Evolutionary conservation across 2,329 filamentous ascomycete species (phyloP), one percentile per base, ranked within the genome.

Genomic region (Phyllosticta citrichinensis): DNA sequence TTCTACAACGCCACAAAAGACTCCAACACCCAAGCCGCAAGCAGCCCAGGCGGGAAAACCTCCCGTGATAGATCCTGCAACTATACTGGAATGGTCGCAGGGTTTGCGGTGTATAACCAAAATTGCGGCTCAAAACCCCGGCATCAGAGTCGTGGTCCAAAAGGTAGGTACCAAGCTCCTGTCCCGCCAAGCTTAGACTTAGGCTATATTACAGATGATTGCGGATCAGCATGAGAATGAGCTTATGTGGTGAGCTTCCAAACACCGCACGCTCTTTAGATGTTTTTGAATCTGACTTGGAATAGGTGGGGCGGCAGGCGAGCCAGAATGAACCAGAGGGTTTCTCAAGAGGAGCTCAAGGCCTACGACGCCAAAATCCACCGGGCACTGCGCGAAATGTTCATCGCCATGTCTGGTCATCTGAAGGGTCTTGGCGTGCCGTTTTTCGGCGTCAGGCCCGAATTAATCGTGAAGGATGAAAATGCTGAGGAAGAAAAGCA

Each of bases 361-460:
- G 75, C 75, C 20, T 87, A 84, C 67, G 84, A 87, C 64, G 71
- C 73, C 58, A 88, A 88, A 67, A 82, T 88, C 17, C 82, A 87
- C 65, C 78, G 75, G 60, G 84, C 84, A 2, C 80, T 81, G 57
- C 72, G 73, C 51, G 75, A 81, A 11, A 87, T 88, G 85, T 77
- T 81, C 0, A 75, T 77, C n/a, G 79, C 80, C 14, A 82, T 87
- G 71, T 77, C 75, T 6, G 70, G 72, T 1, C 82, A 83, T 64
- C 70, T 88, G 55, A 81, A 81, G 61, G 74, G 71, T 8, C 69
- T 87, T 33, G 83, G 81, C 9, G 79, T 87, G 40, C 84, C 84
- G 0, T 86, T 87, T 68, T 87, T 85, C 66, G 80, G 79, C 5
- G 79, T 81, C 27, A 76, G 74, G 60, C 65, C 71, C 51, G 73